Evolutionary conservation across 352 stramenopile genomes (phyloP), one percentile per base, ranked within the genome.

Genomic region (Phytophthora foliorum): DNA sequence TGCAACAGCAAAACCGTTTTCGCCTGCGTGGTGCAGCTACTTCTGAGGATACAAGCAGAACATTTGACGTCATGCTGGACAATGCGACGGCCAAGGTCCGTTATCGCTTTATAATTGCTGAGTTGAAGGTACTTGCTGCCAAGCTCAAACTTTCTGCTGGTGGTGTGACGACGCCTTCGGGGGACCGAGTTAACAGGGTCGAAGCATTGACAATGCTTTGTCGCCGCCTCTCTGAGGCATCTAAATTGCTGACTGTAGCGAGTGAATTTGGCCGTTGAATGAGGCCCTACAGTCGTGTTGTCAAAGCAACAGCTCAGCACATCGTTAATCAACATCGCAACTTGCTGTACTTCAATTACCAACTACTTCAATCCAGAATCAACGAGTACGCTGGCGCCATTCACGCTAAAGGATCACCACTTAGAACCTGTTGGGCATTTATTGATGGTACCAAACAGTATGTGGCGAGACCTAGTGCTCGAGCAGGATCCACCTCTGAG

Each of bases 191-290:
- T 6, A 17, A 17, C 14, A 27, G 48, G 0, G 55, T 63, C 4
- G 55, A 63, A 21, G 42, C 42, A 5, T 21, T 55, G 17, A 42
- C 41, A 13, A 54, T 63, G 31, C 10, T 49, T 2, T 63, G 44
- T 21, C 55, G 55, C 6, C 29, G 44, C 2, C 10, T 63, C 22
- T 38, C 55, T 6, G 41, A 63, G 31, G n/a, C 41, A 6, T 54
- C 55, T 3, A 55, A 63, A 31, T 29, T 63, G 17, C 36, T 55
- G 31, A 55, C 55, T n/a, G 55, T 63, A 14, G 29, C 42, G 16
- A n/a, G 29, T 46, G 55, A 55, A 10, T 54, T 63, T n/a, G 55
- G 41, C 1, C 27, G 41, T 3, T 41, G 42, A n/a, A 63, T 10
- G 6, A 2, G n/a, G 32, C 21, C 42, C 5, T 63, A 55, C 42